Percentiles rank a stretch among this genome's conserved stretches.
Conservation (phyloP, 306 rosid genomes). For the Erythrophleum fordii region DNA sequence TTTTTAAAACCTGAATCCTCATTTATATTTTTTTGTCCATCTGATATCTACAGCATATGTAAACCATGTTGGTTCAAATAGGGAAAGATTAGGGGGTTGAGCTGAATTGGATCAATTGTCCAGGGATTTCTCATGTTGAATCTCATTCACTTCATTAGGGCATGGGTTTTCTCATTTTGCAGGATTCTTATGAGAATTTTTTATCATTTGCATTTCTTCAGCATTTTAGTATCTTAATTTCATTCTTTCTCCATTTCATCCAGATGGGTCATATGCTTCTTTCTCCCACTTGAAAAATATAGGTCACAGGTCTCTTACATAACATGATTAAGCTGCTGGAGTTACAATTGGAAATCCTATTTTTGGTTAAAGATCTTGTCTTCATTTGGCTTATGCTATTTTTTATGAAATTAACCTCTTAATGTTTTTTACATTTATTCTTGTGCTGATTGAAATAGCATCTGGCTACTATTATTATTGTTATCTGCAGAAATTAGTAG, state of each 20-base stretch:
- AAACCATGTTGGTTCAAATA: slow-evolving; percentile 1
- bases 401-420: not conserved
- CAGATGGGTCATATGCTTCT: not conserved
- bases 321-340: not conserved
- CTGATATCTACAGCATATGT: slow-evolving; percentile 18
- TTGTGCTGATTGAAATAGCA: slow-evolving; percentile 1
- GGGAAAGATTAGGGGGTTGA: not conserved
- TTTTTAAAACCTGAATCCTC: slow-evolving; percentile 16
- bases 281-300: not conserved
- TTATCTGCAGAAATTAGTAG: slow-evolving; percentile 79
- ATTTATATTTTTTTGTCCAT: slow-evolving; percentile 30
- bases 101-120: not conserved
- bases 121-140: not conserved
- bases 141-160: slow-evolving; percentile 15
- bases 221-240: slow-evolving; percentile 2
- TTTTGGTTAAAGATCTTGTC: slow-evolving; percentile 21
- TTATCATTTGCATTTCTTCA: slow-evolving; percentile 11
- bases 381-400: slow-evolving; percentile 10
- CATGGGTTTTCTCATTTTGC: not conserved
- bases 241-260: slow-evolving; percentile 5
- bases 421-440: slow-evolving; percentile 8
- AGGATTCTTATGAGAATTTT: not conserved
- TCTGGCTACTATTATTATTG: slow-evolving; percentile 5
- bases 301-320: not conserved
- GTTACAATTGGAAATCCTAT: not conserved